Evolutionary conservation across 129 eudicot genomes (phyloP).

Genomic region (Mikania micrantha): DNA sequence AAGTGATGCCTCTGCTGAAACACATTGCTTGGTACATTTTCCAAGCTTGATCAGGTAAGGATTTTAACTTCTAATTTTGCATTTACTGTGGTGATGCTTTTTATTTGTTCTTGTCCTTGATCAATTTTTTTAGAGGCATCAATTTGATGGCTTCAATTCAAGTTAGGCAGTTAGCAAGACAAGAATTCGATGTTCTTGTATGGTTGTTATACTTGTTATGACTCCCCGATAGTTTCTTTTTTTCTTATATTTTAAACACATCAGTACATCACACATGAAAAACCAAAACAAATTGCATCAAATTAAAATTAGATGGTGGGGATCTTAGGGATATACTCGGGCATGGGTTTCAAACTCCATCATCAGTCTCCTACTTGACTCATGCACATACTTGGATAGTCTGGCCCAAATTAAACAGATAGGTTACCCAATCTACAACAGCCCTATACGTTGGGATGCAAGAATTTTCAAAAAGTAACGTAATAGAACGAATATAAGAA

Average conservation of each 20-base stretch:
- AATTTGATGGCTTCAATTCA: background rate
- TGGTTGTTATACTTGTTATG: background rate
- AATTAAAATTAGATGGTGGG: too few species aligned
- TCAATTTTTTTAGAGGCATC: background rate
- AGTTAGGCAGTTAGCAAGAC: constrained; percentile 4
- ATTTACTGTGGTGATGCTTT: background rate
- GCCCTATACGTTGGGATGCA: too few species aligned
- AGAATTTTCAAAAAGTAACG: too few species aligned
- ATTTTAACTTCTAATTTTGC: constrained; percentile 6
- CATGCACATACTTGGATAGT: too few species aligned
- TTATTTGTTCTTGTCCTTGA: background rate
- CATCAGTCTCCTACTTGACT: too few species aligned
- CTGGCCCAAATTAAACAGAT: too few species aligned
- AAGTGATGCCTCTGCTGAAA: constrained; percentile 73
- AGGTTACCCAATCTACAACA: too few species aligned
- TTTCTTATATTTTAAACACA: background rate
- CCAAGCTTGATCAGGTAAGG: constrained; percentile 78
- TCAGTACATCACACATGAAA: too few species aligned
- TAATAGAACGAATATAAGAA: too few species aligned
- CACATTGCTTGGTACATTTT: constrained; percentile 88
- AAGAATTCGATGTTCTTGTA: background rate
- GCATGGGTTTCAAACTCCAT: too few species aligned
- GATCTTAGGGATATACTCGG: too few species aligned
- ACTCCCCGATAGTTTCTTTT: background rate
- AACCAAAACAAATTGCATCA: too few species aligned